These are phyloP conservation scores for Spathaspora passalidarum DNA, from an alignment of 805 yeast species.

Conservation along the genomic window DNA sequence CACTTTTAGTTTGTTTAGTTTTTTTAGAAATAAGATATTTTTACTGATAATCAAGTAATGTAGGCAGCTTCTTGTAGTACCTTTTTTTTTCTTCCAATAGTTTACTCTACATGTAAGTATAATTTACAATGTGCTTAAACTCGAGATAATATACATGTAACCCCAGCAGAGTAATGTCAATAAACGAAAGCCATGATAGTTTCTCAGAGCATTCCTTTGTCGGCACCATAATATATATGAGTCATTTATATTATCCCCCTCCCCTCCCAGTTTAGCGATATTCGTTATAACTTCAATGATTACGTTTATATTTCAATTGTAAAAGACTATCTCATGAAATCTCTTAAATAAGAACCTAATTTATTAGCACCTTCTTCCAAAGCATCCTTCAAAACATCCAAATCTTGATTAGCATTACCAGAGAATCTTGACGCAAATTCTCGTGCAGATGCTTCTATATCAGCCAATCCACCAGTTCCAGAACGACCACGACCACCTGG, in stretches of 20 bases:
- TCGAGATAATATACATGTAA: too few species aligned
- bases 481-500: constrained; percentile 10
- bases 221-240: too few species aligned
- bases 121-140: too few species aligned
- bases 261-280: too few species aligned
- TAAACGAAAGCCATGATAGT: too few species aligned
- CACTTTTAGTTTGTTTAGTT: not conserved
- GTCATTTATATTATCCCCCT: too few species aligned
- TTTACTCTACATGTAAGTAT: too few species aligned
- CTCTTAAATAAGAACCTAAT: constrained; percentile 81
- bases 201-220: too few species aligned
- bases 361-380: constrained; percentile 92
- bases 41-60: too few species aligned
- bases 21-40: not conserved
- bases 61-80: too few species aligned
- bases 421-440: constrained; percentile 67
- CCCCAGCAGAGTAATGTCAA: too few species aligned
- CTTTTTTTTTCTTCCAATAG: too few species aligned
- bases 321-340: constrained; percentile 54
- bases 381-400: constrained; percentile 85
- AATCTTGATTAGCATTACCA: constrained; percentile 81
- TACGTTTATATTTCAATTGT: not conserved
- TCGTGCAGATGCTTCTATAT: constrained; percentile 57
- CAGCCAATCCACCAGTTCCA: constrained; percentile 26
- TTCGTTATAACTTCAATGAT: not conserved